These are phyloP conservation scores for Oryza meyeriana DNA, from an alignment of 176 grass and related monocot genomes.

Conservation along the genomic window DNA sequence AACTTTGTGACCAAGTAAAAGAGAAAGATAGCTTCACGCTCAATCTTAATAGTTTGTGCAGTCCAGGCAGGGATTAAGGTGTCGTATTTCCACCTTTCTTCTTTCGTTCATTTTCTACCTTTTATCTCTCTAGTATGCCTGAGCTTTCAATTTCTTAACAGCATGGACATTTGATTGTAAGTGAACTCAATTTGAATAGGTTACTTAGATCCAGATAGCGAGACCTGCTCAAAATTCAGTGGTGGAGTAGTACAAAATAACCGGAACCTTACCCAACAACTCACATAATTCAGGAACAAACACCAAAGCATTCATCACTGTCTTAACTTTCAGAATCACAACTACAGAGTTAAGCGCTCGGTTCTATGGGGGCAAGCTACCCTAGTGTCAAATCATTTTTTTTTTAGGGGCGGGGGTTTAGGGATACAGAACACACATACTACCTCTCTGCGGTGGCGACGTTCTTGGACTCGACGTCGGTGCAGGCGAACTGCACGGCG, in stretches of 20 bases:
- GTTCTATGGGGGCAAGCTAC: not conserved
- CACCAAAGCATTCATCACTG: not conserved
- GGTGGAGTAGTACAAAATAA: not conserved
- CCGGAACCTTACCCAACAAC: not conserved
- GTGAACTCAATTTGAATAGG: not conserved
- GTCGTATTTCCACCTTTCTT: not conserved
- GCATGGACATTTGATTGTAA: not conserved
- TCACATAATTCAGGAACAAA: not conserved
- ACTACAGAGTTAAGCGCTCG: not conserved
- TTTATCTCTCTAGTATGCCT: not conserved
- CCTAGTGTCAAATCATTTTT: not conserved
- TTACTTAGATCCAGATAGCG: not conserved
- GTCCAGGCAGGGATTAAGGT: not conserved
- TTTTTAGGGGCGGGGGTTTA: not conserved
- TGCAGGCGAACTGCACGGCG: slow-evolving; percentile 94
- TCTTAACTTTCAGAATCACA: not conserved
- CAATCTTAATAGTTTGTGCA: not conserved
- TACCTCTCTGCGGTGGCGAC: slow-evolving; percentile 84
- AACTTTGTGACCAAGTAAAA: not conserved
- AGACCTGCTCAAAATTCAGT: not conserved
- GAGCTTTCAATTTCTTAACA: not conserved
- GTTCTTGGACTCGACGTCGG: slow-evolving; percentile 72
- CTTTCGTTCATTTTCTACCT: not conserved
- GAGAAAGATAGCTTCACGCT: not conserved
- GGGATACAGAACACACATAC: slow-evolving; percentile 17